These are phyloP conservation scores for Boletellus ananas DNA, from an alignment of 768 basidiomycete genomes.

Conservation along the genomic window DNA sequence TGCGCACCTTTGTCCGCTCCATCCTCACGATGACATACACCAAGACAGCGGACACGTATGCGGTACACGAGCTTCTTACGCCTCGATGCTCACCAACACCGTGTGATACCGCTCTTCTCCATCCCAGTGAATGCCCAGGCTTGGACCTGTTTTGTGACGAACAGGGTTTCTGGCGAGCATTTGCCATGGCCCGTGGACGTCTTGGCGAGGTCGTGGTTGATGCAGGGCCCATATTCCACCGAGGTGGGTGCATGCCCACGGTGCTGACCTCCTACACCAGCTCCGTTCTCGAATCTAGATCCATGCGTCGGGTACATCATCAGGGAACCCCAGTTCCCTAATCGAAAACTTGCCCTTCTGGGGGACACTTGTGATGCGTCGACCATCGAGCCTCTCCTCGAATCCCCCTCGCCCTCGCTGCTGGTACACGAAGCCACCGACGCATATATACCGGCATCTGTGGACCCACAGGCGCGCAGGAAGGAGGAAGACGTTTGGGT, in stretches of 20 bases:
- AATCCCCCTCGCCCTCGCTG: conserved; percentile 50
- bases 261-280: neutral
- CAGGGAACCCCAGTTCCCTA: conserved; percentile 46
- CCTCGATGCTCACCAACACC: conserved; percentile 50
- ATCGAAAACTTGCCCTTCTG: conserved; percentile 66
- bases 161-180: conserved; percentile 64
- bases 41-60: conserved; percentile 56
- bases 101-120: conserved; percentile 47
- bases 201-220: conserved; percentile 52
- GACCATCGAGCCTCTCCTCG: conserved; percentile 53
- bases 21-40: conserved; percentile 67
- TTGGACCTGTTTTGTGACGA: conserved; percentile 49
- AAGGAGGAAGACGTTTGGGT: conserved; percentile 39
- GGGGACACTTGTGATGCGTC: conserved; percentile 75
- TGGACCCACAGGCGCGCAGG: conserved; percentile 48
- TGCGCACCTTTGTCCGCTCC: conserved; percentile 70
- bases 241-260: conserved; percentile 45
- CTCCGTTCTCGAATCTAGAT: conserved; percentile 39
- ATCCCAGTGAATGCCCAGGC: conserved; percentile 63
- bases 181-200: conserved; percentile 39
- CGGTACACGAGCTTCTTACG: conserved; percentile 74
- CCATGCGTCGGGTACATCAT: conserved; percentile 80
- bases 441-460: conserved; percentile 54
- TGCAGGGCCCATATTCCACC: conserved; percentile 73
- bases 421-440: conserved; percentile 87